phyloP scores from a whole-genome alignment of 75 land plant genomes.

The Pinus tabuliformis region DNA sequence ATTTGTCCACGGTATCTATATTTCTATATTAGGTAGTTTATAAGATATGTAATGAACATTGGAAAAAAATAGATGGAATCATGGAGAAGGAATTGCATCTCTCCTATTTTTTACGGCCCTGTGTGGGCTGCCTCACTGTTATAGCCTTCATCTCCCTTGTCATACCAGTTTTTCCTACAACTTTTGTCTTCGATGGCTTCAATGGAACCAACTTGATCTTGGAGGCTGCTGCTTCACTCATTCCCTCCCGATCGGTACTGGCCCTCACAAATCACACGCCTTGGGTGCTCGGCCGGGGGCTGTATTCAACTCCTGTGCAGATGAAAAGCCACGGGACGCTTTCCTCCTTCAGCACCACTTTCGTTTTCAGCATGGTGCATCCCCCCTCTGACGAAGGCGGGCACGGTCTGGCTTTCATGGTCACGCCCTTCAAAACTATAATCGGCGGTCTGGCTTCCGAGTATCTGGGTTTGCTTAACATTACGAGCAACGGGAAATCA shows the following conservation, averaged over 20 bases:
- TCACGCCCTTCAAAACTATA: constrained; percentile 22
- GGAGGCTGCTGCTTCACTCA: too few relatives aligned
- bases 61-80: too few relatives aligned
- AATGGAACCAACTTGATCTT: too few relatives aligned
- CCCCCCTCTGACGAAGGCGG: constrained; percentile 4
- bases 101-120: too few relatives aligned
- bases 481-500: constrained; percentile 32
- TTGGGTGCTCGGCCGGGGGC: neutral
- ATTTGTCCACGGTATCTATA: too few relatives aligned
- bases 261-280: neutral
- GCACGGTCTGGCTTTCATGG: constrained; percentile 40
- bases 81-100: too few relatives aligned
- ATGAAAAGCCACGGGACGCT: neutral
- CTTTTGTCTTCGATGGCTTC: too few relatives aligned
- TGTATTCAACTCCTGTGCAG: neutral
- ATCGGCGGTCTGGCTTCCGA: constrained; percentile 11
- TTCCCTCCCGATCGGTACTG: neutral
- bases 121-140: too few relatives aligned
- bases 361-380: neutral
- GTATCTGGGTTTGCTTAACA: constrained; percentile 51
- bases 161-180: too few relatives aligned
- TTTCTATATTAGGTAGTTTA: too few relatives aligned
- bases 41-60: too few relatives aligned
- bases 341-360: constrained; percentile 1
- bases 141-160: too few relatives aligned